These are phyloP conservation scores for Microsporum ferrugineum DNA, from an alignment of 2,329 filamentous ascomycete species.

Conservation along the genomic window DNA sequence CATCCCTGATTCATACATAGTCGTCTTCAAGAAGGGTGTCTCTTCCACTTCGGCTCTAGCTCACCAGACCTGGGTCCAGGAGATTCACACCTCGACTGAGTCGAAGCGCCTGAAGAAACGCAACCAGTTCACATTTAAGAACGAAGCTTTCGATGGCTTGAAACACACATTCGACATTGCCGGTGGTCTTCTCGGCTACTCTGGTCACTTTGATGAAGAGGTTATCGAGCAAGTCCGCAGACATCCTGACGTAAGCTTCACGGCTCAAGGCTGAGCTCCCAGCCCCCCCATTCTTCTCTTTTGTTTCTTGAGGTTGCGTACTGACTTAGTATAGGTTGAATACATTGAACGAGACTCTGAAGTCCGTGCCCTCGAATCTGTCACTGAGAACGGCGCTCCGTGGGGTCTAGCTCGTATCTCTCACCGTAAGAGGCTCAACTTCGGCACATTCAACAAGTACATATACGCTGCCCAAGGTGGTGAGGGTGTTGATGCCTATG, in stretches of 20 bases:
- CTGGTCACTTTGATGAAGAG: conserved; percentile 88
- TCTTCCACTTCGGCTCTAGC: conserved; percentile 55
- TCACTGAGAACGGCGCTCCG: conserved; percentile 80
- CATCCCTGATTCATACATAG: conserved; percentile 88
- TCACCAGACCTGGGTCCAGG: conserved; percentile 87
- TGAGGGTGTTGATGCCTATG: conserved; percentile 96
- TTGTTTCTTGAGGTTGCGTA: not conserved
- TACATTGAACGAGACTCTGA: conserved; percentile 91
- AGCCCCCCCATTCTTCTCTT: conserved; percentile 4
- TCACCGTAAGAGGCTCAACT: conserved; percentile 75
- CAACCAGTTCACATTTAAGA: conserved; percentile 56
- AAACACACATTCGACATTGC: conserved; percentile 97
- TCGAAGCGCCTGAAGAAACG: conserved; percentile 77
- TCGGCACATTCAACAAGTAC: conserved; percentile 97
- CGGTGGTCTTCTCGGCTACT: conserved; percentile 73
- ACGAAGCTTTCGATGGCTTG: conserved; percentile 63
- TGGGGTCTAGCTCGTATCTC: conserved; percentile 98
- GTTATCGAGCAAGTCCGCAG: conserved; percentile 87
- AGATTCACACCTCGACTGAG: conserved; percentile 62
- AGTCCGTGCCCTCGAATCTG: conserved; percentile 62
- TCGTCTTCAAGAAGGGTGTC: conserved; percentile 98
- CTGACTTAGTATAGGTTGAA: conserved; percentile 56
- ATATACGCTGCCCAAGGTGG: conserved; percentile 79
- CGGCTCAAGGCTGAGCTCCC: not conserved
- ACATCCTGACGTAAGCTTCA: conserved; percentile 79